Base-by-base conservation (phyloP, 768 basidiomycete species). In the Phaeotremella skinneri region DNA sequence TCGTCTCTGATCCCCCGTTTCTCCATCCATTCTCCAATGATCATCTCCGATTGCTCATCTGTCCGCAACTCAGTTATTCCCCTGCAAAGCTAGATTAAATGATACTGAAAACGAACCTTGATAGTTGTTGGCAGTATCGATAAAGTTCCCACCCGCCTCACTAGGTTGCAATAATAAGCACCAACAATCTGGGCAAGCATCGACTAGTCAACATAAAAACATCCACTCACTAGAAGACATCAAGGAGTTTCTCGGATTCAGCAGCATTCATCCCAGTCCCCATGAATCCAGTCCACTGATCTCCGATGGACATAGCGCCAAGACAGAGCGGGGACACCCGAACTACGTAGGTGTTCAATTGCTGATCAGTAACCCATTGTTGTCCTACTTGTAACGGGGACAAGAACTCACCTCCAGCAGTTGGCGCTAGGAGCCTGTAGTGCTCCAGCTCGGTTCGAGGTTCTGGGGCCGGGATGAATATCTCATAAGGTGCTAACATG, bases 31-130 rank as follows among this genome's bases (percentile, higher is more conserved):
- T 83, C 81, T 2, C 83, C 83, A 29, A 83, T 78, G 63, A 81
- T 80, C 58, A 72, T 67, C 67, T 87, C 85, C 2, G 83, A 84
- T n/a, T 79, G 67, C 59, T 82, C 82, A 56, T 83, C 81, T 60
- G 85, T n/a, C n/a, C 83, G 42, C 26, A 41, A 27, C 3, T 42
- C 2, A 13, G 20, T 4, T 26, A 27, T 2, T n/a, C 81, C 82
- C 43, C 9, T 5, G 21, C 1, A 20, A 50, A 23, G 25, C 7
- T 13, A 21, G 17, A 21, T 16, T 32, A 52, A 23, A 42, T 54
- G 56, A 37, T 43, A 20, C 14, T 30, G 6, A 16, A 21, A 14
- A 30, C n/a, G 7, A 27, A 39, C 41, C 75, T 43, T 70, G 77
- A 68, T 83, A 83, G 63, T 66, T 73, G 53, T 81, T 82, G 13